A percentile compares a stretch with the other conserved stretches of the same genome.
These are phyloP conservation scores for Globisporangium radiosum DNA, from an alignment of 352 stramenopile species.

Conservation along the genomic window DNA sequence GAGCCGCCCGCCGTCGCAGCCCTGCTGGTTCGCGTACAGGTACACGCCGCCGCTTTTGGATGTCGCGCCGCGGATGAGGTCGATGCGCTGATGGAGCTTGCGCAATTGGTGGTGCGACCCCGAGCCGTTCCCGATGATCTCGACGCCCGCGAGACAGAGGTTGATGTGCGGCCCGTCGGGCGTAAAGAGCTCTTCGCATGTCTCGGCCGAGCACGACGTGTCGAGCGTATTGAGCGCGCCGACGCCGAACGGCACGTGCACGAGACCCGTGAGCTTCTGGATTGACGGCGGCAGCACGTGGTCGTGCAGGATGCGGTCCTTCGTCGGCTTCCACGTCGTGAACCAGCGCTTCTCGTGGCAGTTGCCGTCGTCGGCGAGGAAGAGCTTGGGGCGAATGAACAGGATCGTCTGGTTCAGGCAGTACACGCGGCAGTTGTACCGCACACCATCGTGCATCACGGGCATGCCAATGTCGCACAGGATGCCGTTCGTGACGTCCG, in stretches of 20 bases:
- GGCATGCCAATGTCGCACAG: constrained; percentile 98
- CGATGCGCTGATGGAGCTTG: constrained; percentile 90
- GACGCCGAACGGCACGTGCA: constrained; percentile 80
- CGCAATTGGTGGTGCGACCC: constrained; percentile 96
- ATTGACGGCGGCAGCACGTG: constrained; percentile 83
- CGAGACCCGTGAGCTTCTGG: constrained; percentile 65
- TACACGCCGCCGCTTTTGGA: constrained; percentile 97
- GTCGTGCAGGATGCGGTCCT: constrained; percentile 50
- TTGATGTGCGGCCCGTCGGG: constrained; percentile 94
- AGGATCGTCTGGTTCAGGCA: constrained; percentile 92
- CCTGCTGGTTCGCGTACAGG: constrained; percentile 96
- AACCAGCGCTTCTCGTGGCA: constrained; percentile 96
- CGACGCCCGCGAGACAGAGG: constrained; percentile 90
- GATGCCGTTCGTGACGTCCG: constrained; percentile 90
- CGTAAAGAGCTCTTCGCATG: constrained; percentile 99
- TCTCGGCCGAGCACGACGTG: constrained; percentile 89
- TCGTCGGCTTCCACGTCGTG: constrained; percentile 72
- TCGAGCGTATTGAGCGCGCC: constrained; percentile 82
- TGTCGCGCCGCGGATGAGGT: constrained; percentile 88
- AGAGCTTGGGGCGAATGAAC: constrained; percentile 90
- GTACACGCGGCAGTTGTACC: constrained; percentile 98
- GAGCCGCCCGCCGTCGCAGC: constrained; percentile 94
- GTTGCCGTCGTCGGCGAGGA: constrained; percentile 96
- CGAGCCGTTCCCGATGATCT: constrained; percentile 98
- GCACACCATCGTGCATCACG: constrained; percentile 91